Evolutionary conservation across 192 early-diverging fungal species (phyloP), one percentile per base, ranked within the genome.

Genomic region (Linnemannia zychae): DNA sequence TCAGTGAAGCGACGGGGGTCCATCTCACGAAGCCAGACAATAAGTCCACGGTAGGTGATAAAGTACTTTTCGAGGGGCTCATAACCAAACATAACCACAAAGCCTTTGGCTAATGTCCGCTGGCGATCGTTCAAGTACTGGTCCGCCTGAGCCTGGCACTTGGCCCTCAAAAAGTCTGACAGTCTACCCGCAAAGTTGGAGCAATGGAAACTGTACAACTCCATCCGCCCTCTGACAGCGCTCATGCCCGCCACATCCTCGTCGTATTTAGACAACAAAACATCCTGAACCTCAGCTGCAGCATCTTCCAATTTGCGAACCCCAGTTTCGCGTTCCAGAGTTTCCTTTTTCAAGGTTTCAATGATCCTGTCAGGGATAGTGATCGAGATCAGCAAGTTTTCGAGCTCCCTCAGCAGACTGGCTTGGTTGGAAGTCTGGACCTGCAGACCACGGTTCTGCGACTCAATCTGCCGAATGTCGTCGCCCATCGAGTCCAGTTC

Each of bases 381-480:
- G 37, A 94, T 95, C 9, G 91, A 89, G 33, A 72, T 40, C 46
- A 85, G 82, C 28, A 99, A 87, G 38, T 90, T 91, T 70, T 98
- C 96, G 17, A 99, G 89, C 83, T 99, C 98, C n/a, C 83, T 87
- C 16, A 98, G 88, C 44, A 99, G 87, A 34, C 90, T 90, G 44
- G 96, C 94, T 78, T 99, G 98, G 84, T 99, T 99, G 18, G 90
- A 89, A 16, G 97, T 96, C 53, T 96, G 93, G 34, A 96, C 91
- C 84, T 99, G 97, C 71, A 99, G 90, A 71, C 92, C 94, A 53
- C 98, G 94, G 87, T 99, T 99, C 80, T 96, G 93, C 22, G 93
- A 89, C 88, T 99, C 97, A 74, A 99, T 98, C 75, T 98, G 95
- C 88, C 97, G 95, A 71, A 99, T 97, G 86, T 99, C 72, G 36